phyloP scores from a whole-genome alignment of 2,329 filamentous ascomycete genomes.

The Fusarium ambrosium region DNA sequence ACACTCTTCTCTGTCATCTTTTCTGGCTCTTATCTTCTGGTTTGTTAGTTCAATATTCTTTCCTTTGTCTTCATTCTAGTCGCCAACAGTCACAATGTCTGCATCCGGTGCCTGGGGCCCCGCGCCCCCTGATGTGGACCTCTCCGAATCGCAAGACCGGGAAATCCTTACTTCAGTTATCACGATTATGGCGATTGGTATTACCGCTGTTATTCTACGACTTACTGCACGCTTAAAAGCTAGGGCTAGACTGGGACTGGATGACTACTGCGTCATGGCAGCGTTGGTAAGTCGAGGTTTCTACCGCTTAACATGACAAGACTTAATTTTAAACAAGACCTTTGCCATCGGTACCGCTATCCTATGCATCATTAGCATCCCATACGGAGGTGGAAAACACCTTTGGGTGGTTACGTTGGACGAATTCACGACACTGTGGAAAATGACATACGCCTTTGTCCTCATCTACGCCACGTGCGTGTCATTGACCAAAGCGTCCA shows the following conservation, averaged over 20 bases:
- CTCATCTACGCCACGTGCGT: background rate
- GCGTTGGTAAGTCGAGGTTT: background rate
- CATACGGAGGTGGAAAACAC: background rate
- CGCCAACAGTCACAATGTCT: background rate
- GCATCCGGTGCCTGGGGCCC: background rate
- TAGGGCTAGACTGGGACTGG: background rate
- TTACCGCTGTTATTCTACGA: background rate
- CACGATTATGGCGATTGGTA: background rate
- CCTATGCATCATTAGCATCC: background rate
- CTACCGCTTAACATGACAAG: background rate
- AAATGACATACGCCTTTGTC: background rate
- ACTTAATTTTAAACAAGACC: background rate
- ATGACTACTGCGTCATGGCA: background rate
- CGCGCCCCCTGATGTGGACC: background rate
- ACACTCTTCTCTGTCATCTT: background rate
- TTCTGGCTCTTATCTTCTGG: too few species aligned
- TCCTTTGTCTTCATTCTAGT: background rate
- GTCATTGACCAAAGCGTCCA: background rate
- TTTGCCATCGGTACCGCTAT: background rate
- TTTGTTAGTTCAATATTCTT: background rate
- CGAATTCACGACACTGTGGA: background rate
- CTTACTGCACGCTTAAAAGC: background rate
- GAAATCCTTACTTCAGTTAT: background rate
- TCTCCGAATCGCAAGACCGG: background rate
- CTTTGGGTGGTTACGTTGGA: background rate